phyloP scores from a whole-genome alignment of 441 rosid genomes.

The Adansonia rubrostipa region DNA sequence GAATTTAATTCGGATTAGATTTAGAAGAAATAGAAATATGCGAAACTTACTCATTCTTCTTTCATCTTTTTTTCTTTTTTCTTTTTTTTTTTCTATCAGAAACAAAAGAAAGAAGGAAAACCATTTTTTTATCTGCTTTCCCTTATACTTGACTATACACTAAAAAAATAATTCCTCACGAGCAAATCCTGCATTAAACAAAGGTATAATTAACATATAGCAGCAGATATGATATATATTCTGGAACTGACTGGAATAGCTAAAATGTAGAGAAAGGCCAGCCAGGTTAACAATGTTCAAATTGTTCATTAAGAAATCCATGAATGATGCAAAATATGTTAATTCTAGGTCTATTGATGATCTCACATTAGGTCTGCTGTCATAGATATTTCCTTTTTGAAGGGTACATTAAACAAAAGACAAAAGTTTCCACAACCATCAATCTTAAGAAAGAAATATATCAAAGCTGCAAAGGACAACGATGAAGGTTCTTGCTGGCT shows the following conservation, averaged over 20 bases:
- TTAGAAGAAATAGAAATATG: too few relatives aligned
- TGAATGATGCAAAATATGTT: not conserved
- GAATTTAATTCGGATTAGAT: too few relatives aligned
- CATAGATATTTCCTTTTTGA: not conserved
- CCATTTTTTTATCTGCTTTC: too few relatives aligned
- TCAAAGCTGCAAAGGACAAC: not conserved
- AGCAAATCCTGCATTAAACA: not conserved
- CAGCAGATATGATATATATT: not conserved
- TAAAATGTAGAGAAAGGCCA: too few relatives aligned
- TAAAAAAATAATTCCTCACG: not conserved
- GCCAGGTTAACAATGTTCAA: too few relatives aligned
- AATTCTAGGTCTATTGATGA: not conserved
- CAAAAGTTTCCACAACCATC: not conserved
- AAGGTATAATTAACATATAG: not conserved
- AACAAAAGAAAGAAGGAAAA: too few relatives aligned
- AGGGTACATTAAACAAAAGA: not conserved
- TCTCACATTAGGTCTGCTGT: not conserved
- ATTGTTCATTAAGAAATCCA: not conserved
- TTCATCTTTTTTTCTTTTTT: too few relatives aligned
- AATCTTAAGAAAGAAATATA: not conserved
- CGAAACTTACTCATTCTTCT: too few relatives aligned
- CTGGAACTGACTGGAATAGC: too few relatives aligned
- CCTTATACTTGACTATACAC: not conserved
- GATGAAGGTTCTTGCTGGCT: not conserved
- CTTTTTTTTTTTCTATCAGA: too few relatives aligned